Base-by-base conservation (phyloP, 1,284 basidiomycete genomes). In the Trichosporon asahii region DNA sequence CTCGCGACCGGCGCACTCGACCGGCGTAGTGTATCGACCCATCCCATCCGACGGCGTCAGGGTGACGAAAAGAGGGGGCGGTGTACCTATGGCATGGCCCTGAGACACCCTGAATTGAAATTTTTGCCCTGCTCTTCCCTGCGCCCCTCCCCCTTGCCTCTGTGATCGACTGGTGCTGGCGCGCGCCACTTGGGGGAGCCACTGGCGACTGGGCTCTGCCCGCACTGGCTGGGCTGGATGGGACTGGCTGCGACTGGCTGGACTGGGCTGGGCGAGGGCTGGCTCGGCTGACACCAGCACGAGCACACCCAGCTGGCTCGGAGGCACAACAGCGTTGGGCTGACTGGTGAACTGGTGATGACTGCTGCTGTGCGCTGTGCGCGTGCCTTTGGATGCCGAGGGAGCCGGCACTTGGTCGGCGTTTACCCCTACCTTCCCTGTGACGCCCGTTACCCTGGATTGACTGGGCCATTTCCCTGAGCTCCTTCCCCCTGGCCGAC, bases 31-130 rank as follows among this genome's bases (percentile, higher is more conserved):
- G 23, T 53, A 25, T 53, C 49, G 49, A 33, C 57, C 57, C 57
- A 61, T 61, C 27, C 57, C 57, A 61, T 31, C 57, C 29, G 57
- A 61, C 57, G 57, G 57, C 57, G 57, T 31, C 57, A 61, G 57
- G 57, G 57, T 61, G 27, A 61, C 57, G 29, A 61, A 61, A 61
- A 61, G 27, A 31, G 57, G 57, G 57, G 57, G 57, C 57, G 57
- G 57, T 61, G 57, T 61, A 61, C 57, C 57, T 61, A 31, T 61
- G 27, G 29, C 49, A 53, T 21, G 57, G 18, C 57, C 57, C 57
- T 61, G 57, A 61, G 15, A n/a, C 57, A 61, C 57, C 57, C 57
- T 61, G 57, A 61, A 61, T 61, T 61, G 57, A 61, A 61, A 61
- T 61, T 61, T 61, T 61, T 23, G 29, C 29, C 49, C 49, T 23